Evolutionary conservation across 2,329 filamentous ascomycete genomes (phyloP), one percentile per base, ranked within the genome.

Genomic region (Myriosclerotinia duriaeana): DNA sequence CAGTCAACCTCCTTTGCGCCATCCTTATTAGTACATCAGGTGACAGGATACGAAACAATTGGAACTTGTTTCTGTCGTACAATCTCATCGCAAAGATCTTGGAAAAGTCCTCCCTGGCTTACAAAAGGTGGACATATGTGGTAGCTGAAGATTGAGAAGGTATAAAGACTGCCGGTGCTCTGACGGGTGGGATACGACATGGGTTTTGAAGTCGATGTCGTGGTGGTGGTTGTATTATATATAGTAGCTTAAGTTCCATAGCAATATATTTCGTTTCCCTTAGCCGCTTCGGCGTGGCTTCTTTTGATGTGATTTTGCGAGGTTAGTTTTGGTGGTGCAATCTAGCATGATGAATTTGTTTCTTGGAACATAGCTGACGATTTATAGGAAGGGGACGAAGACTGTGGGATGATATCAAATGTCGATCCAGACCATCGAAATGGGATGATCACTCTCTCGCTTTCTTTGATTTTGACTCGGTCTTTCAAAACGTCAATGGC

Each of bases 11-110:
- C 87, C 0, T 96, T 89, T 78, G 90, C 91, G 8, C 91, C 92
- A 0, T 89, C 91, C 38, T 84, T 88, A 5, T 96, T 96, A 76
- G 83, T 93, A 53, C 91, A 95, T 70, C 90, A 91, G 65, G 89
- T 93, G 71, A 88, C 89, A 0, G 87, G 87, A 1, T 96, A 93
- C 75, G 91, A 95, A 72, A 86, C 87, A 5, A 88, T 96, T 38
- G 53, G 34, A 40, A 55, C 5, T 38, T 40, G 26, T 26, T 26
- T 26, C 26, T 26, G 26, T 26, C 26, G 26, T 26, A 26, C 26
- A 26, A 26, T 26, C 26, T 26, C 26, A 26, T 26, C 26, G 26
- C 26, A 26, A 26, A 26, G 26, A 26, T 26, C 26, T 26, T 26
- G 26, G 26, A 26, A 26, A 26, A 26, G 26, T 26, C 26, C 26